Conservation (phyloP, 2,329 filamentous ascomycete genomes). For the Bretziella fagacearum region DNA sequence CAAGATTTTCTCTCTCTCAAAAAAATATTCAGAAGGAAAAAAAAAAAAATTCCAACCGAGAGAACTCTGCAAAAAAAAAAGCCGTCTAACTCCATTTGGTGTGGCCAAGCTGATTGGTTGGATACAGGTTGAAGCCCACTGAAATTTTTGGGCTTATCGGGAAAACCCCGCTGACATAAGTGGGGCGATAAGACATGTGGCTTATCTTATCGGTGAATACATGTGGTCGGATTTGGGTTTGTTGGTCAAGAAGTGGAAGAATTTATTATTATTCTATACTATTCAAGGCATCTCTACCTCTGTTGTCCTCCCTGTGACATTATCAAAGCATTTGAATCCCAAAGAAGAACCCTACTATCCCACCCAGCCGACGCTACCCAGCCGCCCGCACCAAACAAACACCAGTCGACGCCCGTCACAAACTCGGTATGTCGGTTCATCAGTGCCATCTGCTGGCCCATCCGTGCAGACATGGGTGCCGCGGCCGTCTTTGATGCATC, state of each 20-base stretch:
- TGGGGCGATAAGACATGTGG: neutral
- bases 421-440: constrained; percentile 96
- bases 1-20: neutral
- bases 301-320: neutral
- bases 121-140: neutral
- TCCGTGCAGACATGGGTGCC: constrained; percentile 21
- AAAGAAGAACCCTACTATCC: constrained; percentile 82
- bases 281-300: neutral
- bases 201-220: constrained; percentile 3
- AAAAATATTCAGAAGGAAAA: neutral
- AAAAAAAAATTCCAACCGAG: constrained; percentile 1
- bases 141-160: constrained; percentile 5
- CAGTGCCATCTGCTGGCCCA: constrained; percentile 58
- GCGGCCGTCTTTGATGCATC: constrained; percentile 39
- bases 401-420: constrained; percentile 93
- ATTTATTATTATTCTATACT: neutral
- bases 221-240: no score
- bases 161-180: constrained; percentile 7
- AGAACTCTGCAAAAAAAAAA: neutral
- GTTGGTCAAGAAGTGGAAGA: neutral
- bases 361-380: constrained; percentile 92
- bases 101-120: constrained; percentile 2
- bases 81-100: constrained; percentile 2
- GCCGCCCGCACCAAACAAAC: constrained; percentile 81
- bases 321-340: constrained; percentile 55